Conservation (phyloP, 2,329 filamentous ascomycete genomes). For the Eutypa lata region DNA sequence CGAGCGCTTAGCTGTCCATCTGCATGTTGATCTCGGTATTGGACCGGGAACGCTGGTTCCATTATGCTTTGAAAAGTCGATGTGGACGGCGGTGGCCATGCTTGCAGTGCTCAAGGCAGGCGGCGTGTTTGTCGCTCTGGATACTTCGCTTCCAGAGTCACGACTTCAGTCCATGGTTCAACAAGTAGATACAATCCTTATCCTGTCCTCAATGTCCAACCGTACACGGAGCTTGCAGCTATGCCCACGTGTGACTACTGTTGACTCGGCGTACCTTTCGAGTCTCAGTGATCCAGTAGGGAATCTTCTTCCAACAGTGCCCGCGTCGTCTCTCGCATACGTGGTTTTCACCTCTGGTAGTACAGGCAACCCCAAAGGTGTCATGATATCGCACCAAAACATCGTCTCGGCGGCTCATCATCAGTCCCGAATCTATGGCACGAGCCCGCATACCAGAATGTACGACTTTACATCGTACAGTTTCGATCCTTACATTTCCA, state of each 20-base stretch:
- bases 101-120: not conserved
- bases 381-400: not conserved
- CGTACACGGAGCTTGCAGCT: not conserved
- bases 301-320: not conserved
- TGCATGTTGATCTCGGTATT: not conserved
- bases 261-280: not conserved
- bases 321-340: not conserved
- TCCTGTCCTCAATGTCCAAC: not conserved
- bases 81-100: not conserved
- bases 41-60: not conserved
- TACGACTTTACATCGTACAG: not conserved
- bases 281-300: not conserved
- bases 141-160: not conserved
- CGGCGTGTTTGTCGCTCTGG: not conserved
- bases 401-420: not conserved
- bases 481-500: not conserved
- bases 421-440: not conserved
- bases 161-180: not conserved
- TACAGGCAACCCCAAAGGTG: not conserved
- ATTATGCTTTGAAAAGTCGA: not conserved
- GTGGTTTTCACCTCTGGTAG: not conserved
- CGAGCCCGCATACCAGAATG: not conserved
- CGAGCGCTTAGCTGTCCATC: not conserved
- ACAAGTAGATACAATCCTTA: not conserved
- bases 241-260: not conserved